Base-by-base conservation (phyloP, 2,329 filamentous ascomycete species). In the Diaporthe nobilis region DNA sequence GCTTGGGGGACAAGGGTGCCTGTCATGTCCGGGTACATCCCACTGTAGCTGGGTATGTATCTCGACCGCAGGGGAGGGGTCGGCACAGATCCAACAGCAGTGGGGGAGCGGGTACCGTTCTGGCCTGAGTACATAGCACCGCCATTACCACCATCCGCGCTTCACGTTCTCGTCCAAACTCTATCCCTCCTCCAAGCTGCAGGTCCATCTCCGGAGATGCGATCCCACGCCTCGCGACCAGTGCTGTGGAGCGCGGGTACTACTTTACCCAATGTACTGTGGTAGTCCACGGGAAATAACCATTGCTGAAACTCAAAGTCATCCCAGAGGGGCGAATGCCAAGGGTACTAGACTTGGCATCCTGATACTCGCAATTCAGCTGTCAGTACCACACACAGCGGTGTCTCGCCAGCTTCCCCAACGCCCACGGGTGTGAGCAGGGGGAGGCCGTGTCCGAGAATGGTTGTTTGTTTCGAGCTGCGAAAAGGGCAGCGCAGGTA, bases 281-380 rank as follows among this genome's bases (percentile, higher is more conserved):
- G 15, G 65, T 9, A 55, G 49, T 13, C 34, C 70, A 51, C n/a
- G 68, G 68, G 37, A 70, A 58, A 57, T 39, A 63, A 63, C 37
- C 28, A 37, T 71, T 75, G 68, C 63, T 53, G 51, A 75, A 75
- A 75, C 67, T 75, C 68, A 72, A 75, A 75, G 71, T 53, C 73
- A 75, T 72, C 49, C 73, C 68, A 75, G 68, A 72, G 73, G 25
- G 73, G 73, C 73, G 44, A 75, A 65, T 20, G 49, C 67, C 73
- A 75, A 72, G 68, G 34, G 39, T 6, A 17, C 34, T 20, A n/a
- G 22, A 22, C 58, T 60, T 67, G 73, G 65, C 65, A n/a, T 15
- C 34, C n/a, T 28, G 49, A 55, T 42, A 55, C 12, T 70, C 34
- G 9, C 65, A 68, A 53, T 55, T 39, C 34, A 51, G 47, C 31